Base-by-base conservation (phyloP, 1,139 yeast species). In the Yamadazyma atlantica region DNA sequence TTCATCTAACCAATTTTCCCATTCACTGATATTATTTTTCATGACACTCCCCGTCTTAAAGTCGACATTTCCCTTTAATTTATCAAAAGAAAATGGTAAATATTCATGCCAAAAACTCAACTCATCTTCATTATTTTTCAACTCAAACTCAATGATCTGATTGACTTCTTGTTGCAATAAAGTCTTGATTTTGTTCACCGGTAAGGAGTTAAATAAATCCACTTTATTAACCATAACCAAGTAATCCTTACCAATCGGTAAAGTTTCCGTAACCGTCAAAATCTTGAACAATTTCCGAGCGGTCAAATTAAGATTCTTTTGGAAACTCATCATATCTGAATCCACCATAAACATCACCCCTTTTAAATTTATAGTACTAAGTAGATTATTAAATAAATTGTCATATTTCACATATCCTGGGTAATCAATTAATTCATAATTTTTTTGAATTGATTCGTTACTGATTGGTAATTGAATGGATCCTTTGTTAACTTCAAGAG, bases 381-480 rank as follows among this genome's bases (percentile, higher is more conserved):
- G 63, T 45, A 66, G 52, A 40, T 66, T 70, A 43, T 62, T 61
- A 46, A 78, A 57, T 37, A 72, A 62, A 35, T 74, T 74, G 43
- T 76, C 77, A 48, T 89, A 76, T 57, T 88, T 89, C 40, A 77
- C 65, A 59, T 85, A 92, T 6, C 97, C 97, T 2, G 97, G 97
- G 49, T 82, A 81, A 55, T 90, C 97, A 35, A 84, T 72, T 33
- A 89, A 57, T 48, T 73, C 71, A 59, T 64, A 72, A 23, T 48
- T 45, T 39, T 61, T 64, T 25, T 58, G 58, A 30, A 69, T 64
- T 29, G 60, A 39, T 2, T 53, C 46, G 36, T 58, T 62, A 34
- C 73, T 49, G 30, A 69, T 51, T 2, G 77, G 77, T 16, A 71
- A 51, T 10, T 47, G 40, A 8, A 69, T 41, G 8, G 53, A 49